A percentile compares a stretch with the other conserved stretches of the same genome.
Conservation (phyloP, 306 rosid species). For the Vicia sativa region DNA sequence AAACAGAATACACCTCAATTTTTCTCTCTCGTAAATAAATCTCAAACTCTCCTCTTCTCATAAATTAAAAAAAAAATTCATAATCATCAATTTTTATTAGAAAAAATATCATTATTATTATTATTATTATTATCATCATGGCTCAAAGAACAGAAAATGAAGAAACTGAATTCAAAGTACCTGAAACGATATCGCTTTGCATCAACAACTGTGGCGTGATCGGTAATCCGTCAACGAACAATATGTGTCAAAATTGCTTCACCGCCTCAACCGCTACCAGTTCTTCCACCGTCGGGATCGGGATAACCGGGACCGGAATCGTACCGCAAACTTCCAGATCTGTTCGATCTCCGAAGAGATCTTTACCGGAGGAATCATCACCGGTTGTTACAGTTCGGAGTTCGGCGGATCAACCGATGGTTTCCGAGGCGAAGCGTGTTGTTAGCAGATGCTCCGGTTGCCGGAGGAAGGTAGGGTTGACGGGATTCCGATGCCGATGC, state of each 20-base stretch:
- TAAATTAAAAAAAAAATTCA: neutral
- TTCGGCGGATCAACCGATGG: neutral
- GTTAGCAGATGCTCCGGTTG: constrained; percentile 90
- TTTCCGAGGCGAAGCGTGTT: constrained; percentile 51
- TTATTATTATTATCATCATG: neutral
- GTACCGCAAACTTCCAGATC: constrained; percentile 45
- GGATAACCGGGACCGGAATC: constrained; percentile 18
- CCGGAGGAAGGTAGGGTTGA: constrained; percentile 77
- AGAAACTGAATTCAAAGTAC: constrained; percentile 88
- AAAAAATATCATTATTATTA: neutral
- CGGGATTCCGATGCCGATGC: constrained; percentile 92
- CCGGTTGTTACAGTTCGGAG: neutral
- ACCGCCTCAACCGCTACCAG: constrained; percentile 55
- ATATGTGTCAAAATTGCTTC: constrained; percentile 93
- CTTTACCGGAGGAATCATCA: constrained; percentile 24
- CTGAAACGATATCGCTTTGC: constrained; percentile 60
- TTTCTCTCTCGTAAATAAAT: constrained; percentile 10
- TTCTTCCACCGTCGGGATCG: constrained; percentile 45
- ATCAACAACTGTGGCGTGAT: constrained; percentile 78
- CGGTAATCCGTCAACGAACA: constrained; percentile 77
- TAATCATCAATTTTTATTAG: neutral
- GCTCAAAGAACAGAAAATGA: constrained; percentile 83
- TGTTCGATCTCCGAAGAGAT: constrained; percentile 47
- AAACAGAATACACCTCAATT: constrained; percentile 35
- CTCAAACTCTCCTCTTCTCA: neutral